Evolutionary conservation across 179 eudicot genomes (phyloP).

Genomic region (Vitellaria paradoxa): DNA sequence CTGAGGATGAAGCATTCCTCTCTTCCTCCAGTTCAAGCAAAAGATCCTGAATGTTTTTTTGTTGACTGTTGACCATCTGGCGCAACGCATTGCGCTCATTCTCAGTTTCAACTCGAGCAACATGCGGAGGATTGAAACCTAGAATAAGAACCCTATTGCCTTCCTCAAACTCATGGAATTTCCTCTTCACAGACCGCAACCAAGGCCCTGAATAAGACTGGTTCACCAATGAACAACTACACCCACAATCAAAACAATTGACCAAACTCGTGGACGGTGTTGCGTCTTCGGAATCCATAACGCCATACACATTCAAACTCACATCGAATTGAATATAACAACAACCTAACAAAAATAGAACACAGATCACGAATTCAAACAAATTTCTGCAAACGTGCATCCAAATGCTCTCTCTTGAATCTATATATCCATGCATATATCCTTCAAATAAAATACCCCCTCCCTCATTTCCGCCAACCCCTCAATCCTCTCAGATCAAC

Average conservation of each 20-base stretch:
- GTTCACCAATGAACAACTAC: constrained; percentile 47
- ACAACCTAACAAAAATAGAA: too few species aligned
- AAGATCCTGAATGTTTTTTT: constrained; percentile 63
- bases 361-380: constrained; percentile 7
- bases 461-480: constrained; percentile 1
- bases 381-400: neutral
- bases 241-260: constrained; percentile 66
- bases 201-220: constrained; percentile 46
- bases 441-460: neutral
- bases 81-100: constrained; percentile 68
- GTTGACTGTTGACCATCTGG: constrained; percentile 66
- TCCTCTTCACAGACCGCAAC: constrained; percentile 79
- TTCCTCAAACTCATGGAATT: constrained; percentile 55
- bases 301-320: neutral
- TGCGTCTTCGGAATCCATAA: constrained; percentile 44
- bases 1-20: constrained; percentile 82
- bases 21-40: constrained; percentile 77
- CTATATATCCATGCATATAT: neutral
- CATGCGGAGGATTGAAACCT: constrained; percentile 48
- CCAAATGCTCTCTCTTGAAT: constrained; percentile 7
- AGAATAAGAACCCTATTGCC: constrained; percentile 42
- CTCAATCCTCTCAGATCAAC: neutral
- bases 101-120: constrained; percentile 67
- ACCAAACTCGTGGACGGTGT: constrained; percentile 37
- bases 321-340: neutral